These are phyloP conservation scores for Neurospora pannonica DNA, from an alignment of 495 filamentous ascomycete genomes.

Conservation along the genomic window DNA sequence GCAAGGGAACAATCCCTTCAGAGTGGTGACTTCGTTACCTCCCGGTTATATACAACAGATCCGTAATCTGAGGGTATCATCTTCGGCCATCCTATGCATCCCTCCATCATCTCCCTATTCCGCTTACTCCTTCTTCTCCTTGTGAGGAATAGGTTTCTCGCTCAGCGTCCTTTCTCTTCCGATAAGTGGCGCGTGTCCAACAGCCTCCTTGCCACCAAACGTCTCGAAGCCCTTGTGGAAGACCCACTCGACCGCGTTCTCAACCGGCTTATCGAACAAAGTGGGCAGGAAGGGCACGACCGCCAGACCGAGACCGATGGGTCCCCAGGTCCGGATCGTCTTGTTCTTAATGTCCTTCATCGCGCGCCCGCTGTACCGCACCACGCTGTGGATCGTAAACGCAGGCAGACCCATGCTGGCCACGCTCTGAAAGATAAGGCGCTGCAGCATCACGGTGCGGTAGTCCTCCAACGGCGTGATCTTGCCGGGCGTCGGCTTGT, in stretches of 20 bases:
- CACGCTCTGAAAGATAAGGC: constrained; percentile 79
- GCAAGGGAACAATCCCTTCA: not conserved
- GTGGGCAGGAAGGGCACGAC: constrained; percentile 84
- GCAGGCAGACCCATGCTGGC: constrained; percentile 92
- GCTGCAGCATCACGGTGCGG: constrained; percentile 79
- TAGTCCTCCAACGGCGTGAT: constrained; percentile 87
- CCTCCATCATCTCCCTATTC: constrained; percentile 27
- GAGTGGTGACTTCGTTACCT: not conserved
- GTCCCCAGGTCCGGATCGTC: constrained; percentile 69
- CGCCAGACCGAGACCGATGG: constrained; percentile 82
- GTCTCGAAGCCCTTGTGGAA: constrained; percentile 71
- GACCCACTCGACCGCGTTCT: constrained; percentile 77
- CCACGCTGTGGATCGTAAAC: constrained; percentile 89
- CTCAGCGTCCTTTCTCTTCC: constrained; percentile 47
- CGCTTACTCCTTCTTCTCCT: constrained; percentile 54
- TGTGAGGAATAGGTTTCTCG: constrained; percentile 29
- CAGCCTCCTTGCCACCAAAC: constrained; percentile 53
- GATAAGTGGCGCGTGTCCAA: constrained; percentile 41
- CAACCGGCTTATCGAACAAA: constrained; percentile 88
- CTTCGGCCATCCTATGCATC: not conserved
- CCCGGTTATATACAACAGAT: not conserved
- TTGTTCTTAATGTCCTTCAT: constrained; percentile 70
- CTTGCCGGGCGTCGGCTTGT: constrained; percentile 24
- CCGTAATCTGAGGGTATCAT: constrained; percentile 3
- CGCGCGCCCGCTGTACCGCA: constrained; percentile 73